Evolutionary conservation across 2,329 filamentous ascomycete species (phyloP).

Genomic region (Arthrinium phaeospermum): DNA sequence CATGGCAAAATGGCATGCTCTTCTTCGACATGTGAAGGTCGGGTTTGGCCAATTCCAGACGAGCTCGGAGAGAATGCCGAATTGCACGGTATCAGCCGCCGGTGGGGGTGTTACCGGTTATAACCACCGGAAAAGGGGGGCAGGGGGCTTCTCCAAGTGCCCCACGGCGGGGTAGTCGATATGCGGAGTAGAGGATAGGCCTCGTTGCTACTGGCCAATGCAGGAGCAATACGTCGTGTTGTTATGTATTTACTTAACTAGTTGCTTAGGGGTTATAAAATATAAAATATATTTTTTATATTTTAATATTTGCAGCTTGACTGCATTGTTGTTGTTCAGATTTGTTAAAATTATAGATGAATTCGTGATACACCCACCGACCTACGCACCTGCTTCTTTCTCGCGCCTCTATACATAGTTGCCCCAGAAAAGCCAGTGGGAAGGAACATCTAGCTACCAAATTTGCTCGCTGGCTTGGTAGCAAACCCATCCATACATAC

Average conservation of each 20-base stretch:
- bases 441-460: too few relatives aligned
- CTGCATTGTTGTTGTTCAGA: neutral
- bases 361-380: neutral
- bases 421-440: too few relatives aligned
- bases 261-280: too few relatives aligned
- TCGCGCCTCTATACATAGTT: neutral
- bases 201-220: neutral
- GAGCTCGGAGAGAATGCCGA: constrained; percentile 7
- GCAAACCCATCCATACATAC: too few relatives aligned
- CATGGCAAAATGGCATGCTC: neutral
- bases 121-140: neutral
- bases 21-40: neutral
- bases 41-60: too few relatives aligned
- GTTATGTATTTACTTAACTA: neutral
- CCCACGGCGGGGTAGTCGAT: neutral
- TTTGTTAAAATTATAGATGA: neutral
- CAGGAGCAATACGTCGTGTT: neutral
- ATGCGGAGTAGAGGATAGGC: neutral
- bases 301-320: neutral
- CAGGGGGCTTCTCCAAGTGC: neutral
- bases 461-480: neutral
- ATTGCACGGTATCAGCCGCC: neutral
- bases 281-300: too few relatives aligned
- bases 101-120: neutral
- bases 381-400: neutral